Conservation (phyloP, 768 basidiomycete species). For the Chlorophyllum brunneum region DNA sequence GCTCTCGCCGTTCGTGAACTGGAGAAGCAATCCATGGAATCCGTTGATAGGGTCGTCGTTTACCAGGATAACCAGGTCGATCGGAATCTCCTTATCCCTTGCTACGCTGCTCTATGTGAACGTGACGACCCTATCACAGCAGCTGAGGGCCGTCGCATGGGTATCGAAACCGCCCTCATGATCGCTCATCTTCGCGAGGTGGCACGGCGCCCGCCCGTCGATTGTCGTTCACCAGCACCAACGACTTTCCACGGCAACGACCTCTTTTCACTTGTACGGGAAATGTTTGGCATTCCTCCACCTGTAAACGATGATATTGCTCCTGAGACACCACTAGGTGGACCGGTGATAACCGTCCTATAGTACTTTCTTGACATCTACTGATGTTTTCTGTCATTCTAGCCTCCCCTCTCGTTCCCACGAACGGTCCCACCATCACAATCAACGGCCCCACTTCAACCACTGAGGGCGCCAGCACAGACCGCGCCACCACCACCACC, state of each 20-base stretch:
- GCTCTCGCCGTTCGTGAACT: slow-evolving; percentile 53
- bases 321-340: slow-evolving; percentile 25
- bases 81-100: slow-evolving; percentile 40
- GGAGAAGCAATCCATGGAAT: slow-evolving; percentile 36
- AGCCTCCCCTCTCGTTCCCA: not conserved
- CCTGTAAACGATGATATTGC: slow-evolving; percentile 14
- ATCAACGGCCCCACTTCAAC: slow-evolving; percentile 8
- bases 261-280: slow-evolving; percentile 31
- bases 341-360: slow-evolving; percentile 26
- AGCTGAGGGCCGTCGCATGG: slow-evolving; percentile 53
- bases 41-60: slow-evolving; percentile 50
- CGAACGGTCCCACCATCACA: slow-evolving; percentile 1
- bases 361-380: slow-evolving; percentile 10
- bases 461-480: slow-evolving; percentile 14
- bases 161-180: slow-evolving; percentile 49
- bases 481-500: slow-evolving; percentile 4
- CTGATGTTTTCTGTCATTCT: slow-evolving; percentile 12
- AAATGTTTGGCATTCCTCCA: slow-evolving; percentile 26
- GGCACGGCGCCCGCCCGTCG: slow-evolving; percentile 31
- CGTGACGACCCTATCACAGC: slow-evolving; percentile 47
- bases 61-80: slow-evolving; percentile 55
- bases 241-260: slow-evolving; percentile 27
- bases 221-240: slow-evolving; percentile 31
- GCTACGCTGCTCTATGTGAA: slow-evolving; percentile 49
- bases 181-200: slow-evolving; percentile 54